Base-by-base conservation (phyloP, 2,329 filamentous ascomycete species). In the Fusarium domesticum region DNA sequence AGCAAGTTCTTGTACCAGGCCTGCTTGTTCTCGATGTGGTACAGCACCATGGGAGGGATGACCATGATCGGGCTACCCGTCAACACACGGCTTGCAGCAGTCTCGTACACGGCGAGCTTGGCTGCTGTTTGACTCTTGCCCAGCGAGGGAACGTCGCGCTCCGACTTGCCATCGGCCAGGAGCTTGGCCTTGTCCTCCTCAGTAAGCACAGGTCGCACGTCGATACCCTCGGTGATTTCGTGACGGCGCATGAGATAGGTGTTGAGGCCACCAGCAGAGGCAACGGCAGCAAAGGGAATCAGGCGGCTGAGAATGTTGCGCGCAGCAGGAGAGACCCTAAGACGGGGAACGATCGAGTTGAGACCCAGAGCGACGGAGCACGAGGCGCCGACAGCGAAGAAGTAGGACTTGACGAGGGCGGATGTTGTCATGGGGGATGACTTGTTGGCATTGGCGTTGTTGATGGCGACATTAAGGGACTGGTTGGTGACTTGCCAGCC, bases 41-140 rank as follows among this genome's bases (percentile, higher is more conserved):
- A 87, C 42, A 98, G 77, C 18, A 95, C 71, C 64, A 98, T 74
- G 17, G 93, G 89, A 33, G 93, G 93, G 35, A 98, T 75, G 12
- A 95, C 90, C 93, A 98, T 98, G 71, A 98, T 93, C 10, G 93
- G 93, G 11, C 88, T 95, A 48, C 89, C 87, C 69, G 97, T 98
- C 60, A 97, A 76, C 47, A 97, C 91, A 47, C 93, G 83, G 56
- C 87, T 93, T 35, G 95, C 73, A 3, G 93, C 93, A 37, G 93
- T 98, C 75, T 98, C 92, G 48, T 84, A 86, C 1, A 98, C 93
- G 10, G 93, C 93, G 16, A 97, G 69, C 19, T 84, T 87, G 10
- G 93, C 93, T 2, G 93, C 93, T 64, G 85, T 89, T 65, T 85
- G 87, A 65, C 85, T 91, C 76, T 89, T 92, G 54, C 93, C 93